phyloP scores from a whole-genome alignment of 352 stramenopile genomes.

The Globisporangium perplexum region DNA sequence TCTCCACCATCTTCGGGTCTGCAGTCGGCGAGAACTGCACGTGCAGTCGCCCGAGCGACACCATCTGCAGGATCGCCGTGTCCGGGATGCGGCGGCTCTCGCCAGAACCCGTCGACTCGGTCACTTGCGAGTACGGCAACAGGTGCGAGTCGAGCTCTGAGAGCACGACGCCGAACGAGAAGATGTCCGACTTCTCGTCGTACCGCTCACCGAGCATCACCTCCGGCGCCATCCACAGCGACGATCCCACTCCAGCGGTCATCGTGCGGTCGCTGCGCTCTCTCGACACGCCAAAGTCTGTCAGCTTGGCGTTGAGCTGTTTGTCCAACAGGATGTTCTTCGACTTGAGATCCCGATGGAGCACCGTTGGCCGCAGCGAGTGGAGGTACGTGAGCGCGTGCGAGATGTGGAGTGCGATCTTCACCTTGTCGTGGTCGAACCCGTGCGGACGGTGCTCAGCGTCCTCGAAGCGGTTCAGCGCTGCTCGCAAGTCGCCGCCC shows the following conservation, averaged over 20 bases:
- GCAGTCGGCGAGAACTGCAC: slow-evolving; percentile 30
- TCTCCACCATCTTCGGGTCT: slow-evolving; percentile 15
- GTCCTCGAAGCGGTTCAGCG: slow-evolving; percentile 24
- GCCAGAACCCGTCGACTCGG: slow-evolving; percentile 5
- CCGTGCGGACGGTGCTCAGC: slow-evolving; percentile 21
- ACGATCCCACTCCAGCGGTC: slow-evolving; percentile 30
- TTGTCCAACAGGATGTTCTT: slow-evolving; percentile 42
- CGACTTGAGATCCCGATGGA: slow-evolving; percentile 55
- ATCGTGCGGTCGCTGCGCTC: slow-evolving; percentile 25
- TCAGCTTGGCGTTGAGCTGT: slow-evolving; percentile 26
- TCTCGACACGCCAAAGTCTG: slow-evolving; percentile 28
- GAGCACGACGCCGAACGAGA: slow-evolving; percentile 42
- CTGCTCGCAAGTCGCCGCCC: slow-evolving; percentile 29
- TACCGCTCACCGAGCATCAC: slow-evolving; percentile 42
- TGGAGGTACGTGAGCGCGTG: slow-evolving; percentile 39
- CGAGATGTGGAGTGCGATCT: slow-evolving; percentile 23
- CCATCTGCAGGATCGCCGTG: slow-evolving; percentile 29
- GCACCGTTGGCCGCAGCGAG: slow-evolving; percentile 25
- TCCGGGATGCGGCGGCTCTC: slow-evolving; percentile 18
- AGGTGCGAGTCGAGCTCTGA: slow-evolving; percentile 38
- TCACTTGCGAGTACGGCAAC: slow-evolving; percentile 19
- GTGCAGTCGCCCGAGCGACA: slow-evolving; percentile 25
- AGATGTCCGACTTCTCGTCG: slow-evolving; percentile 35
- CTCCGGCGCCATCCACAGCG: slow-evolving; percentile 39
- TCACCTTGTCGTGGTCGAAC: slow-evolving; percentile 30